Evolutionary conservation across 441 rosid genomes (phyloP).

Genomic region (Arabidopsis lyrata): DNA sequence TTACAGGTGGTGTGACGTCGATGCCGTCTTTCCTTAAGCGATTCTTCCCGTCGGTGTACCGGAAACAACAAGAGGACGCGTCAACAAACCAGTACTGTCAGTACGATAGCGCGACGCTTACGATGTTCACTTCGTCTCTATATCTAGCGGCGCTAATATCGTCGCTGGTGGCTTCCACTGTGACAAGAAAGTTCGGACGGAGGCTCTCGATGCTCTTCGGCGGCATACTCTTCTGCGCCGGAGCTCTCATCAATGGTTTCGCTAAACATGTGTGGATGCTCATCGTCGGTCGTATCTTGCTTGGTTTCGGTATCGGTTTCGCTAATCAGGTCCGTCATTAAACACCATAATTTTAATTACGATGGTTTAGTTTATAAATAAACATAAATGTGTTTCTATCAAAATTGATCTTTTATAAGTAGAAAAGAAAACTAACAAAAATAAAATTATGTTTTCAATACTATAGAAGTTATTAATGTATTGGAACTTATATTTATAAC

Average conservation of each 20-base stretch:
- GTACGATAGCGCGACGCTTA: constrained; percentile 70
- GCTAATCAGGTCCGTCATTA: constrained; percentile 81
- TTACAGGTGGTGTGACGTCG: constrained; percentile 87
- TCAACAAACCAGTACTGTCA: constrained; percentile 76
- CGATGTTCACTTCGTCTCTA: constrained; percentile 88
- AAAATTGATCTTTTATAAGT: no score
- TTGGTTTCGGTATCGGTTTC: constrained; percentile 95
- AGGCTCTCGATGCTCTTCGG: constrained; percentile 87
- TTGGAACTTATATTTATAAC: background rate
- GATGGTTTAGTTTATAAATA: no score
- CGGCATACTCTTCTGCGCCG: constrained; percentile 77
- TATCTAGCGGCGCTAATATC: constrained; percentile 81
- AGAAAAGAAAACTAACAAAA: constrained; percentile 11
- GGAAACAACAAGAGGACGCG: constrained; percentile 52
- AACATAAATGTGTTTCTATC: no score
- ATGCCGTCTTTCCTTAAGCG: constrained; percentile 74
- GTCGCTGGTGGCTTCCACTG: constrained; percentile 75
- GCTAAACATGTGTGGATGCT: constrained; percentile 89
- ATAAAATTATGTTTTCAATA: background rate
- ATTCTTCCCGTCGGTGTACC: constrained; percentile 75
- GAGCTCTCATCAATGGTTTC: constrained; percentile 84
- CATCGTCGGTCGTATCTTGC: constrained; percentile 82
- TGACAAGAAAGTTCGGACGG: constrained; percentile 78
- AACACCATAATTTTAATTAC: background rate
- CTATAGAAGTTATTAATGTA: background rate